phyloP scores from a whole-genome alignment of 768 basidiomycete genomes.

The Kwoniella shandongensis region DNA sequence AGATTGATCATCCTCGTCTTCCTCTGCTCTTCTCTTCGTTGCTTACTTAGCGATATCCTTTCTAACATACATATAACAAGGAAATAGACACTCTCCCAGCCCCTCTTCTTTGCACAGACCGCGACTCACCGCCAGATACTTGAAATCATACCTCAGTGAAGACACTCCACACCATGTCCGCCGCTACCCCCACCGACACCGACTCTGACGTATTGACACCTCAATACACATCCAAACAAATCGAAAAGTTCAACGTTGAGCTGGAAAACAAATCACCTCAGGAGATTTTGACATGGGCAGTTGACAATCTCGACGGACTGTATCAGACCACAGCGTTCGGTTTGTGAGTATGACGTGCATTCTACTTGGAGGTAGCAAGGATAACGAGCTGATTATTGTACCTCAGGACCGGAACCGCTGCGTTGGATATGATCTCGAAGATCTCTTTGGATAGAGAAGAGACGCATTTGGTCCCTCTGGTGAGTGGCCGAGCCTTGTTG shows the following conservation, averaged over 20 bases:
- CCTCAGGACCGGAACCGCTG: constrained; percentile 78
- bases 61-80: no score
- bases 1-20: background rate
- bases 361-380: no score
- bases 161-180: no score
- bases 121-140: no score
- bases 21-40: background rate
- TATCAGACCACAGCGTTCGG: constrained; percentile 97
- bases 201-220: constrained; percentile 32
- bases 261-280: constrained; percentile 73
- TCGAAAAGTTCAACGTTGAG: constrained; percentile 70
- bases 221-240: constrained; percentile 55
- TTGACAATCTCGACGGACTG: constrained; percentile 72
- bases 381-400: background rate
- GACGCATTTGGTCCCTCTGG: constrained; percentile 62
- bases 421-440: constrained; percentile 91
- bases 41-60: no score
- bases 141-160: no score
- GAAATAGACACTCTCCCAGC: no score
- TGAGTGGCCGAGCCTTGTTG: constrained; percentile 15
- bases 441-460: constrained; percentile 58
- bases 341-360: constrained; percentile 60
- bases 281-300: constrained; percentile 81
- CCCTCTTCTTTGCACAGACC: no score
- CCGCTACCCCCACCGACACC: constrained; percentile 1